Percentiles rank a stretch among this genome's conserved stretches.
Conservation (phyloP, 179 eudicot species). For the Beta corolliflora region DNA sequence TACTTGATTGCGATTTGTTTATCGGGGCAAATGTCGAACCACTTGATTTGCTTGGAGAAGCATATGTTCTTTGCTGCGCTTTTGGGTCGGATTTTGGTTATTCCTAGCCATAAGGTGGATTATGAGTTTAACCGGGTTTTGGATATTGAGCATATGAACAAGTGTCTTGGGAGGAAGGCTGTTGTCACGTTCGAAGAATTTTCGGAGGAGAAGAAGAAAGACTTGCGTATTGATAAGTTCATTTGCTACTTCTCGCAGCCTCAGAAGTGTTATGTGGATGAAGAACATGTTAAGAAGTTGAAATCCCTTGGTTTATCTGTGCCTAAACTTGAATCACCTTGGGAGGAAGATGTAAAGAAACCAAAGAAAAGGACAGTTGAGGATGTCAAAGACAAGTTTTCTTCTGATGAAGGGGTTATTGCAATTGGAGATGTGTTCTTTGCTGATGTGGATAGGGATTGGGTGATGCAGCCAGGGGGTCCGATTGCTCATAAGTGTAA, state of each 20-base stretch:
- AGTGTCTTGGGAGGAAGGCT: constrained; percentile 82
- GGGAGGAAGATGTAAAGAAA: constrained; percentile 86
- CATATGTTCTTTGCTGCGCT: constrained; percentile 97
- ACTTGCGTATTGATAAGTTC: constrained; percentile 71
- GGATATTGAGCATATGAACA: constrained; percentile 85
- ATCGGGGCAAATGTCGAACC: constrained; percentile 98
- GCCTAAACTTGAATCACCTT: constrained; percentile 74
- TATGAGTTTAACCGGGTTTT: constrained; percentile 67
- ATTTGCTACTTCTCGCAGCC: constrained; percentile 84
- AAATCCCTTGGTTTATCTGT: constrained; percentile 71
- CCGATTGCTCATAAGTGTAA: constrained; percentile 91
- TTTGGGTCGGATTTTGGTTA: constrained; percentile 69
- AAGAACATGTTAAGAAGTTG: constrained; percentile 82
- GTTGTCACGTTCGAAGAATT: constrained; percentile 83
- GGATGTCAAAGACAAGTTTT: constrained; percentile 68
- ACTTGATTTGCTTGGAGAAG: constrained; percentile 93
- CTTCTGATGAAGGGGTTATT: constrained; percentile 73
- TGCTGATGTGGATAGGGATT: constrained; percentile 82
- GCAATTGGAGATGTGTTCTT: constrained; percentile 96
- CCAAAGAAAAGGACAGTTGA: constrained; percentile 64
- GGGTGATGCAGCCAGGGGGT: constrained; percentile 99
- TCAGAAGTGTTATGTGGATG: constrained; percentile 75
- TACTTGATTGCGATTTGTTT: constrained; percentile 80
- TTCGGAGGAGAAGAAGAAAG: constrained; percentile 61
- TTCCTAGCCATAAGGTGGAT: constrained; percentile 92